Evolutionary conservation across 202 grass and related monocot species (phyloP).

Genomic region (Schoenoplectus tabernaemontani): DNA sequence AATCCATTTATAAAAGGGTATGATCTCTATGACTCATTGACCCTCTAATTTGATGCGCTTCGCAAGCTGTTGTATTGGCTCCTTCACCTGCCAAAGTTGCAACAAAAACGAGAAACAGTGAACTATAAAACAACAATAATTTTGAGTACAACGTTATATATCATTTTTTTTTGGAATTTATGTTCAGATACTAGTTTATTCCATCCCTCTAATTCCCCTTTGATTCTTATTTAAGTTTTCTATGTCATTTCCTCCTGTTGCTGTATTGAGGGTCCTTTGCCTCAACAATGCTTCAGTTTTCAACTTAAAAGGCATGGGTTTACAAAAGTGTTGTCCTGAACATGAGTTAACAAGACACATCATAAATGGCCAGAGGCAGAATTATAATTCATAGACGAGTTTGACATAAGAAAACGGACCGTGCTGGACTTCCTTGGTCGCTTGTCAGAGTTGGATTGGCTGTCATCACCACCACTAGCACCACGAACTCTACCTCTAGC

Average conservation of each 20-base stretch:
- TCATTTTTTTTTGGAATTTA: background rate
- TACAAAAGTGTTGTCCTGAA: background rate
- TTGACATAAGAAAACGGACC: background rate
- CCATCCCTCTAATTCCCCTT: background rate
- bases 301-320: too few relatives aligned
- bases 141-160: background rate
- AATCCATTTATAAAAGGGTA: background rate
- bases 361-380: background rate
- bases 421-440: conserved; percentile 75
- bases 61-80: conserved; percentile 64
- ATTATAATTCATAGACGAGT: too few relatives aligned
- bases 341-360: background rate
- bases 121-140: background rate
- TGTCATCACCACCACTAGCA: conserved; percentile 17
- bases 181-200: background rate
- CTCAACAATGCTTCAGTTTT: background rate
- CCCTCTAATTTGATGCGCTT: conserved; percentile 57
- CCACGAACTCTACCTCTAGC: conserved; percentile 22
- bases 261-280: background rate
- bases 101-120: background rate
- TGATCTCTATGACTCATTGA: conserved; percentile 23
- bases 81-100: conserved; percentile 50
- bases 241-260: background rate
- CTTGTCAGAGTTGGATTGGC: conserved; percentile 47
- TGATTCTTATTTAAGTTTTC: background rate